Conservation (phyloP, 73 alveolate species). For the Paramecium biaurelia region DNA sequence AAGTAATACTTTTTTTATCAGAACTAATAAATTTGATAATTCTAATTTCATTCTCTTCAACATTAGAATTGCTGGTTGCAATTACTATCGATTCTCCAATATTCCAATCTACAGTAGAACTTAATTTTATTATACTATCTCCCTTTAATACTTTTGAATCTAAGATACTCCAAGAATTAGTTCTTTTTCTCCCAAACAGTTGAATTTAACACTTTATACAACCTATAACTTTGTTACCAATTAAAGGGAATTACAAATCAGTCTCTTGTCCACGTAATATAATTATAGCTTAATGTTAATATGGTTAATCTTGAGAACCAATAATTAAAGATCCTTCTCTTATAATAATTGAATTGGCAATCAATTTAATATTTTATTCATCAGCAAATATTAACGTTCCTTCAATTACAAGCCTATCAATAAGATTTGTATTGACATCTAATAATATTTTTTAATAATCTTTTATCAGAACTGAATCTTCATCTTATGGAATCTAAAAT, state of each 20-base stretch:
- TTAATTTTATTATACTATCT: background rate
- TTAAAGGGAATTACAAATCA: constrained; percentile 73
- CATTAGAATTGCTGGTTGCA: constrained; percentile 17
- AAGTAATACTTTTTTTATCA: background rate
- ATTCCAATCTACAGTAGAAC: constrained; percentile 20
- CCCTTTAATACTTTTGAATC: constrained; percentile 66
- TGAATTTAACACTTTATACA: constrained; percentile 73
- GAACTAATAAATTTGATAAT: background rate
- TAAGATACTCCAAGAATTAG: constrained; percentile 75
- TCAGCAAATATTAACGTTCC: constrained; percentile 76
- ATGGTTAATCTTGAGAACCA: constrained; percentile 80
- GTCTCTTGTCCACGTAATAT: constrained; percentile 71
- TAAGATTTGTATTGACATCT: constrained; percentile 65
- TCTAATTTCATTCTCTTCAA: background rate
- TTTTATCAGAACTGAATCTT: constrained; percentile 68
- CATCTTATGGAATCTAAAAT: constrained; percentile 69
- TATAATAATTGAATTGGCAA: constrained; percentile 75
- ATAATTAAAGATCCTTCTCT: constrained; percentile 72
- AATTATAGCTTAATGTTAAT: constrained; percentile 66
- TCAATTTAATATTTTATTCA: constrained; percentile 59
- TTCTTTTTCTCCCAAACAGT: constrained; percentile 74
- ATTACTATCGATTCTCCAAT: constrained; percentile 41
- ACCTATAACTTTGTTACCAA: constrained; percentile 82
- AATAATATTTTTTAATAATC: constrained; percentile 64
- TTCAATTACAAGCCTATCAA: constrained; percentile 70